Evolutionary conservation across 2,329 filamentous ascomycete species (phyloP).

Genomic region (Parafenestella ontariensis): DNA sequence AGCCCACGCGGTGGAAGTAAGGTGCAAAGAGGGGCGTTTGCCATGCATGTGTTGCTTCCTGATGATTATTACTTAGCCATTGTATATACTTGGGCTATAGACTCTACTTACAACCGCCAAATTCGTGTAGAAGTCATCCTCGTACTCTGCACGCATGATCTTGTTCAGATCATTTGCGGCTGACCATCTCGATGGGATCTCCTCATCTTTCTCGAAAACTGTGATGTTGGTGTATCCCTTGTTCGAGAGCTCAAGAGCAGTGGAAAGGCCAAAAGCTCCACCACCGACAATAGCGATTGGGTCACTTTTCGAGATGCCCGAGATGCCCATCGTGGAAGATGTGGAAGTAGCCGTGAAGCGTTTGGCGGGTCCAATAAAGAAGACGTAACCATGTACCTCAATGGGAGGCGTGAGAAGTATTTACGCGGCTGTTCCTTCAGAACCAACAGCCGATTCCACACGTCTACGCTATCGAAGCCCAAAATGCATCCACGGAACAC

Average conservation of each 20-base stretch:
- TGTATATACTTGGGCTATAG: not conserved
- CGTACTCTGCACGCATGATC: slow-evolving; percentile 66
- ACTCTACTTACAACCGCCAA: slow-evolving; percentile 56
- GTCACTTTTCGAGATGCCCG: slow-evolving; percentile 24
- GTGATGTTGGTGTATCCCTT: slow-evolving; percentile 39
- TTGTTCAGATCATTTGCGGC: slow-evolving; percentile 69
- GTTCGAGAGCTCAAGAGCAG: slow-evolving; percentile 38
- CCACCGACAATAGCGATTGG: slow-evolving; percentile 38
- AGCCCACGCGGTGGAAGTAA: slow-evolving; percentile 61
- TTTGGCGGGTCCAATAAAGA: not conserved
- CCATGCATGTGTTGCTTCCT: slow-evolving; percentile 63
- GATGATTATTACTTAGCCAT: slow-evolving; percentile 1
- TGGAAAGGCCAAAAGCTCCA: slow-evolving; percentile 42
- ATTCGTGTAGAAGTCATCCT: slow-evolving; percentile 64
- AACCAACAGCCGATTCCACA: slow-evolving; percentile 1
- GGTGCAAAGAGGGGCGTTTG: slow-evolving; percentile 61
- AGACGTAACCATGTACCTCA: not conserved
- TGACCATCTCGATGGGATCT: slow-evolving; percentile 59
- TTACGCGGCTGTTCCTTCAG: not conserved
- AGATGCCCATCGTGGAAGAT: slow-evolving; percentile 21
- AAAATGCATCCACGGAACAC: not conserved
- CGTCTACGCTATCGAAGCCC: not conserved
- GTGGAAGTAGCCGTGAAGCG: not conserved
- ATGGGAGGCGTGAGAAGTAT: not conserved
- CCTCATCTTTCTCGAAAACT: slow-evolving; percentile 40